A percentile compares a stretch with the other conserved stretches of the same genome.
phyloP scores from a whole-genome alignment of 441 rosid species.

The Euphorbia schlechtendalii region DNA sequence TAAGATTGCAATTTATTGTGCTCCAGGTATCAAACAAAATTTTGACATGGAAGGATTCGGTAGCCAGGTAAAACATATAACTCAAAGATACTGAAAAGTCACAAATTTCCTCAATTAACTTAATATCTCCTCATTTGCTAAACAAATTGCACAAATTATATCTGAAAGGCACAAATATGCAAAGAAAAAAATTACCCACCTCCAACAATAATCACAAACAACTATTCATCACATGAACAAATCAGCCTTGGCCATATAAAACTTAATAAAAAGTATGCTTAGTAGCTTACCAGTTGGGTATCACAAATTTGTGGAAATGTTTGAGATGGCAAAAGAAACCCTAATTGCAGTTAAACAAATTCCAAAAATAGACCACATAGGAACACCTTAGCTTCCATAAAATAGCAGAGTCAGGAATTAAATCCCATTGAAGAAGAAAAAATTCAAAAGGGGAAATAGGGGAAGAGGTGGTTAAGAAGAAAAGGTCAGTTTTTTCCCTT shows the following conservation, averaged over 20 bases:
- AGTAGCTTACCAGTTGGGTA: not conserved
- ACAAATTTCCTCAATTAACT: not conserved
- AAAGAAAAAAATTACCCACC: not conserved
- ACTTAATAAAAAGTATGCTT: no score
- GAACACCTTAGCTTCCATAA: not conserved
- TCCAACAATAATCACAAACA: not conserved
- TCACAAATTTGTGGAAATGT: not conserved
- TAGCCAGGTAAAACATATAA: not conserved
- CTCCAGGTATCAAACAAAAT: not conserved
- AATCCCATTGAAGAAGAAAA: not conserved
- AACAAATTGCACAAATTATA: not conserved
- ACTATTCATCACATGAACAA: not conserved
- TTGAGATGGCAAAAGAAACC: not conserved
- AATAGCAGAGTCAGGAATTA: not conserved
- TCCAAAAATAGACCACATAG: not conserved
- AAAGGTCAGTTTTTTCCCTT: not conserved
- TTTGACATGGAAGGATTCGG: not conserved
- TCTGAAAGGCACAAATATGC: not conserved
- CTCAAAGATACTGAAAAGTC: not conserved
- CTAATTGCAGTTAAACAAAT: not conserved
- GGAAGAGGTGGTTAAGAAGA: not conserved
- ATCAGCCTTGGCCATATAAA: no score
- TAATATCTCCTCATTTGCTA: not conserved
- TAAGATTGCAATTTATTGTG: no score
- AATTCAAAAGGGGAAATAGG: not conserved